Evolutionary conservation across 805 yeast species (phyloP).

Genomic region (Wickerhamiella qilinensis): DNA sequence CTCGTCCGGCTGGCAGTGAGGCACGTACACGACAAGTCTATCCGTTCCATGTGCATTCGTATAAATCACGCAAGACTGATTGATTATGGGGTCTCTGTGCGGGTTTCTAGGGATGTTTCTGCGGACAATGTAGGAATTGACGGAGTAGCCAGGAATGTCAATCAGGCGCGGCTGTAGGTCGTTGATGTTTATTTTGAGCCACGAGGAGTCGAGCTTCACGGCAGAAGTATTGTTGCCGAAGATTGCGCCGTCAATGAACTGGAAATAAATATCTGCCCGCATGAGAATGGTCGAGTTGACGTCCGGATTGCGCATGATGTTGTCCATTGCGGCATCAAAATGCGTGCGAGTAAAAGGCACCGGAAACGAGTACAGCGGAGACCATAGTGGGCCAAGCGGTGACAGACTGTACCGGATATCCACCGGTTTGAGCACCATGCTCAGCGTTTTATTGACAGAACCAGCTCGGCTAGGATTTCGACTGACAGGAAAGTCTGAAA

Average conservation of each 20-base stretch:
- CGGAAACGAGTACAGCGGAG: constrained; percentile 32
- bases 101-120: constrained; percentile 88
- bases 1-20: constrained; percentile 50
- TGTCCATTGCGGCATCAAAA: constrained; percentile 61
- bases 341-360: constrained; percentile 22
- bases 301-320: constrained; percentile 68
- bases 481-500: no score
- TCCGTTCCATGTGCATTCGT: constrained; percentile 16
- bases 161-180: constrained; percentile 7
- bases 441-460: no score
- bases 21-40: constrained; percentile 53
- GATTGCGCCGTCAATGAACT: constrained; percentile 8
- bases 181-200: constrained; percentile 3
- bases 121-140: constrained; percentile 36
- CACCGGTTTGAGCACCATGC: constrained; percentile 13
- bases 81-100: constrained; percentile 61
- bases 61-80: constrained; percentile 62
- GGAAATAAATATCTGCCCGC: constrained; percentile 56
- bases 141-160: constrained; percentile 3
- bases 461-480: no score
- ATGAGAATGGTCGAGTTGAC: constrained; percentile 82
- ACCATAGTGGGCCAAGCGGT: constrained; percentile 45
- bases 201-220: constrained; percentile 3
- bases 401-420: constrained; percentile 29
- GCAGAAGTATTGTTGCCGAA: not conserved